These are phyloP conservation scores for Aspergillus coremiiformis DNA, from an alignment of 495 filamentous ascomycete species.

Conservation along the genomic window DNA sequence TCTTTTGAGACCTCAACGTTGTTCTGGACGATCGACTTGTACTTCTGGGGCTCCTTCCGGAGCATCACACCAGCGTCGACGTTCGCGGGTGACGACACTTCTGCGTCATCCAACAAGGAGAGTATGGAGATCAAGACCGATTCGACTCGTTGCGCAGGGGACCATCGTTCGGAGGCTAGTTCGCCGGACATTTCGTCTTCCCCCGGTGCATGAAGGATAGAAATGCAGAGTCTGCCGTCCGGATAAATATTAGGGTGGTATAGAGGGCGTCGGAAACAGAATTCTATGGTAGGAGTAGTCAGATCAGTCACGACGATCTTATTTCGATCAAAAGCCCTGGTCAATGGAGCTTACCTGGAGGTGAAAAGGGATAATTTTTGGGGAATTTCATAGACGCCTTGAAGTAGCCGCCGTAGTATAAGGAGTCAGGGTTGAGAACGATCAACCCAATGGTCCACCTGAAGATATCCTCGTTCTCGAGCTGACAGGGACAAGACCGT, in stretches of 20 bases:
- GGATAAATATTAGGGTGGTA: slow-evolving; percentile 92
- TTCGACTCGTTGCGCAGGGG: slow-evolving; percentile 84
- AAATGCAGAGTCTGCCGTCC: slow-evolving; percentile 90
- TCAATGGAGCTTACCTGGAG: slow-evolving; percentile 48
- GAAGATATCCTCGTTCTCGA: slow-evolving; percentile 69
- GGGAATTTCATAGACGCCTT: slow-evolving; percentile 83
- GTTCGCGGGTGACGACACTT: slow-evolving; percentile 88
- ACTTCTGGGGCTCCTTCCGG: slow-evolving; percentile 59
- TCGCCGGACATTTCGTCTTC: slow-evolving; percentile 91
- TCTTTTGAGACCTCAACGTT: slow-evolving; percentile 65
- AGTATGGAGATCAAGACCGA: slow-evolving; percentile 89
- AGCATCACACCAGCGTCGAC: slow-evolving; percentile 88
- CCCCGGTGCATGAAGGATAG: slow-evolving; percentile 87
- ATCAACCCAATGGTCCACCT: slow-evolving; percentile 83
- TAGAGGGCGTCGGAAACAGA: slow-evolving; percentile 73
- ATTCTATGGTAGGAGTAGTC: slow-evolving; percentile 40
- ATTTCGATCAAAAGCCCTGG: background rate
- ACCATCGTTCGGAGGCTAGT: slow-evolving; percentile 83
- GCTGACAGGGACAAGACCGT: slow-evolving; percentile 30
- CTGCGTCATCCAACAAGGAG: slow-evolving; percentile 88
- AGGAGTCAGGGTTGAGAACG: slow-evolving; percentile 83
- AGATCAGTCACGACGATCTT: slow-evolving; percentile 3
- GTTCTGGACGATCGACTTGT: slow-evolving; percentile 59
- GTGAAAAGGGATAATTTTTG: slow-evolving; percentile 80
- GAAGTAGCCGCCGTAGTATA: slow-evolving; percentile 91